Conservation (phyloP, 305 asterid species). For the Petunia hybrid region DNA sequence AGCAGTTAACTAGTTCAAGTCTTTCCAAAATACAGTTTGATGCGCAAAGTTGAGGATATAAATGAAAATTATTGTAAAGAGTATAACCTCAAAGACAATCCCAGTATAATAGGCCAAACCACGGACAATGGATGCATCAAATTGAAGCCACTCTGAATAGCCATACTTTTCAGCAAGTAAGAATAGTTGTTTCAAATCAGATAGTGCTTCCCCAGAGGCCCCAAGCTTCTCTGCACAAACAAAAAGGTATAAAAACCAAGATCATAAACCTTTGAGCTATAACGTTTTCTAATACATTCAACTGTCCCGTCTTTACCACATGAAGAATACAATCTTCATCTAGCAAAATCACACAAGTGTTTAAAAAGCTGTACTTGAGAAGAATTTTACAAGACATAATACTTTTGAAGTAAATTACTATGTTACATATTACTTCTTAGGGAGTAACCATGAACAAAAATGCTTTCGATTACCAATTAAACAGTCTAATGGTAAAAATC, state of each 20-base stretch:
- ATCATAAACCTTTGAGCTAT: conserved; percentile 70
- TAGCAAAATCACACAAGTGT: background rate
- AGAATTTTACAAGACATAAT: too few species aligned
- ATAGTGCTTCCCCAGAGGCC: conserved; percentile 72
- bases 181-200: conserved; percentile 79
- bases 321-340: conserved; percentile 18
- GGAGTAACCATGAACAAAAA: too few species aligned
- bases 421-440: too few species aligned
- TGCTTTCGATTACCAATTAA: too few species aligned
- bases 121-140: conserved; percentile 96
- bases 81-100: conserved; percentile 86
- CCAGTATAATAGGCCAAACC: conserved; percentile 97
- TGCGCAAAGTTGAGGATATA: conserved; percentile 15
- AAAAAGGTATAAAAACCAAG: conserved; percentile 25
- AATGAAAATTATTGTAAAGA: background rate
- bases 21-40: background rate
- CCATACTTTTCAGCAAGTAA: conserved; percentile 86
- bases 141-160: conserved; percentile 94
- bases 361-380: background rate
- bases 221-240: conserved; percentile 77
- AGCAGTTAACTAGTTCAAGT: conserved; percentile 16
- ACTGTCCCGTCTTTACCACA: background rate
- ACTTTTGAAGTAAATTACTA: too few species aligned
- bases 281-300: conserved; percentile 3
- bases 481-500: too few species aligned